Percentiles rank a stretch among this genome's conserved stretches.
These are phyloP conservation scores for Lactarius sp. DNA, from an alignment of 768 basidiomycete species.

Conservation along the genomic window DNA sequence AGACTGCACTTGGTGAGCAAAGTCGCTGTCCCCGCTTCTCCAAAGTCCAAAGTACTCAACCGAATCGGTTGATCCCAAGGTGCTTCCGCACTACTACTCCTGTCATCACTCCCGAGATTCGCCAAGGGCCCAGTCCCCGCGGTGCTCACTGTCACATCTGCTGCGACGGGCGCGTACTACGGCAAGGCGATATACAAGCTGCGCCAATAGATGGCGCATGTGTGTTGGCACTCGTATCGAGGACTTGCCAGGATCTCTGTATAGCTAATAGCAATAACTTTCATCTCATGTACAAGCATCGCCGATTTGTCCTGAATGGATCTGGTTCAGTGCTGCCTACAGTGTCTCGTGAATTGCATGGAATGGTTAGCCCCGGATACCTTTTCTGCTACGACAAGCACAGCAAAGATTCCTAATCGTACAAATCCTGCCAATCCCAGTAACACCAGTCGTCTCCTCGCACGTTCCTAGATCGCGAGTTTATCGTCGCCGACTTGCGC, in stretches of 20 bases:
- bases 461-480: too few relatives aligned
- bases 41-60: background rate
- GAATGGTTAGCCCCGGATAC: background rate
- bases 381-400: background rate
- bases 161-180: conserved; percentile 59
- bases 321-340: background rate
- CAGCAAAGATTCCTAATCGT: background rate
- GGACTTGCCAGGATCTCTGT: background rate
- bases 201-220: conserved; percentile 4
- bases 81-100: conserved; percentile 64
- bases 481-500: too few relatives aligned
- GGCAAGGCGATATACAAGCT: conserved; percentile 32
- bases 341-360: background rate
- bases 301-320: background rate
- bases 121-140: conserved; percentile 67
- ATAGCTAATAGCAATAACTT: conserved; percentile 4
- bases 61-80: conserved; percentile 36
- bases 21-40: background rate
- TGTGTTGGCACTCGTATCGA: background rate
- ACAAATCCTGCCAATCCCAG: too few relatives aligned
- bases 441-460: too few relatives aligned
- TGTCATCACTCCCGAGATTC: conserved; percentile 67
- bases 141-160: conserved; percentile 53
- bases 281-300: conserved; percentile 11
- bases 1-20: conserved; percentile 64